Percentiles rank a stretch among this genome's conserved stretches.
phyloP scores from a whole-genome alignment of 192 early-diverging fungal species.

The Coemansia sp. region DNA sequence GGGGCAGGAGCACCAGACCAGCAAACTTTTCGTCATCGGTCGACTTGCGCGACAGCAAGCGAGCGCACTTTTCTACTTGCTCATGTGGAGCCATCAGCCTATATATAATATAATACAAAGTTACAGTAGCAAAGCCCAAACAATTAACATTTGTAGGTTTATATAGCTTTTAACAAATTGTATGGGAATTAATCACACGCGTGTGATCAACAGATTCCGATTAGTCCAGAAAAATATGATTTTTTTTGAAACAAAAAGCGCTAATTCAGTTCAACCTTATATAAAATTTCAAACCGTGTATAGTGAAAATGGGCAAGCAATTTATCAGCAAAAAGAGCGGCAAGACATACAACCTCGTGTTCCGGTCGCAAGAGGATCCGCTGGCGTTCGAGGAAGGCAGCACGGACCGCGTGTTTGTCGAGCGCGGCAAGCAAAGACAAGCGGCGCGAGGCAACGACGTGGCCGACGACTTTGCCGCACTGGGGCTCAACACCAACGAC shows the following conservation, averaged over 20 bases:
- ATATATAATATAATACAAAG: background rate
- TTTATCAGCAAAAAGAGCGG: slow-evolving; percentile 90
- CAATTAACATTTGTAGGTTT: too few species aligned
- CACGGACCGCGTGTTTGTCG: slow-evolving; percentile 76
- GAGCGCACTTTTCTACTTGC: slow-evolving; percentile 34
- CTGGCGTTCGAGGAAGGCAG: slow-evolving; percentile 78
- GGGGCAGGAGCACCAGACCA: slow-evolving; percentile 44
- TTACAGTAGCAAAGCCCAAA: too few species aligned
- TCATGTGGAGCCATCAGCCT: background rate
- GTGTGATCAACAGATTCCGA: background rate
- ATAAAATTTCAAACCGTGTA: background rate
- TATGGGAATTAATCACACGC: background rate
- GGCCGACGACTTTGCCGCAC: slow-evolving; percentile 20
- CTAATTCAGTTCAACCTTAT: background rate
- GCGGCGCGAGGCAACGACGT: slow-evolving; percentile 21
- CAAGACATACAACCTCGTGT: slow-evolving; percentile 86
- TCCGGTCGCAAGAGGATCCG: slow-evolving; percentile 94
- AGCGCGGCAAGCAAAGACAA: slow-evolving; percentile 26
- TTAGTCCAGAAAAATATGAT: background rate
- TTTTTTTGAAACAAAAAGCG: background rate
- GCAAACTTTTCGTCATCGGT: slow-evolving; percentile 54
- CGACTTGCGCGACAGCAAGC: slow-evolving; percentile 35
- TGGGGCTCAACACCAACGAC: slow-evolving; percentile 14
- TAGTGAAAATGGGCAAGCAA: slow-evolving; percentile 38
- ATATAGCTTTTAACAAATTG: background rate